Evolutionary conservation across 768 basidiomycete species (phyloP).

Genomic region (Strobilomyces dryophilus): DNA sequence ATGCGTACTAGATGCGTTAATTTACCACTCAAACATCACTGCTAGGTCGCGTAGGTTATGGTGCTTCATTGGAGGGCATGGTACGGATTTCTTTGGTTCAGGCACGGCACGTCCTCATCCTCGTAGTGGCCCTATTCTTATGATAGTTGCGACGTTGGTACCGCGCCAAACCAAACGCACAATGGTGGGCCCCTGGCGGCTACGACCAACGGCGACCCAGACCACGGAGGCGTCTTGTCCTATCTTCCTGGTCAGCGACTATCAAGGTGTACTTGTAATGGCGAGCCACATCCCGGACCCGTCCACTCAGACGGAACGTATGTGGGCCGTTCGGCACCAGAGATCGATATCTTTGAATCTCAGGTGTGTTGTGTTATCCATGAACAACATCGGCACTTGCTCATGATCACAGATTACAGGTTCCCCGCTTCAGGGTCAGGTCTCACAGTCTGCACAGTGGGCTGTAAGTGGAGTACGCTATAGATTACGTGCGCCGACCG

Average conservation of each 20-base stretch:
- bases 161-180: constrained; percentile 75
- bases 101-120: constrained; percentile 2
- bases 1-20: neutral
- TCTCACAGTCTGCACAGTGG: constrained; percentile 86
- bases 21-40: neutral
- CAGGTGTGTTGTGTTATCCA: constrained; percentile 40
- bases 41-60: constrained; percentile 79
- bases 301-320: constrained; percentile 70
- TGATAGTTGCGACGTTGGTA: constrained; percentile 92
- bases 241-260: constrained; percentile 87
- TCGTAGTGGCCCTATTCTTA: constrained; percentile 78
- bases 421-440: constrained; percentile 44
- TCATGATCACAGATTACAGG: constrained; percentile 33
- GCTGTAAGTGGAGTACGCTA: constrained; percentile 44
- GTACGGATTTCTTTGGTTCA: constrained; percentile 34
- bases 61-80: constrained; percentile 81
- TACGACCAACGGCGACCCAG: constrained; percentile 53
- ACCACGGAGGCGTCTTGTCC: constrained; percentile 54
- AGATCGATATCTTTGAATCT: constrained; percentile 90
- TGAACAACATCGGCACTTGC: neutral
- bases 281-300: constrained; percentile 88
- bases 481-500: neutral
- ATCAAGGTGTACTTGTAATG: constrained; percentile 83
- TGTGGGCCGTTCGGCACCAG: constrained; percentile 79
- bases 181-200: constrained; percentile 62